These are phyloP conservation scores for Rhizophlyctis rosea DNA, from an alignment of 192 early-diverging fungal genomes.

Conservation along the genomic window DNA sequence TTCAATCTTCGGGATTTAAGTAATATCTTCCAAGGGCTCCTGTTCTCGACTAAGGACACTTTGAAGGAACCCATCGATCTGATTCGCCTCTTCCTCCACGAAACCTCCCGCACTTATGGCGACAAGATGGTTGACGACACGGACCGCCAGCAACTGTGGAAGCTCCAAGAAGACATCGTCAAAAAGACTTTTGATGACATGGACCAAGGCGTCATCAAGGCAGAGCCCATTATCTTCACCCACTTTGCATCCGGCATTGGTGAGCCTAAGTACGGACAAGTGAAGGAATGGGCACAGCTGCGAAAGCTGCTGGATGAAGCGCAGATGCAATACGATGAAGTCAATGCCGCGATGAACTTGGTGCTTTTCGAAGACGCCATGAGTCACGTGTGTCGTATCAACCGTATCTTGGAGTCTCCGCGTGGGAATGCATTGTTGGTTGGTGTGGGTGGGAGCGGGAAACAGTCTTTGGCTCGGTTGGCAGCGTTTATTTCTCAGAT, in stretches of 20 bases:
- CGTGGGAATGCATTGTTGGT: constrained; percentile 62
- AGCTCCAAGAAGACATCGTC: constrained; percentile 54
- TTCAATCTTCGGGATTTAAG: constrained; percentile 61
- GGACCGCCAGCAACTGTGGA: constrained; percentile 45
- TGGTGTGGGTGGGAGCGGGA: constrained; percentile 63
- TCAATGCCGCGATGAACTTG: constrained; percentile 60
- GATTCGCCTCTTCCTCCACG: constrained; percentile 55
- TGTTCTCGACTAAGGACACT: constrained; percentile 60
- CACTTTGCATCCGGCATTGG: constrained; percentile 60
- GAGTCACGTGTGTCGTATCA: constrained; percentile 63
- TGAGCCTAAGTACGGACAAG: constrained; percentile 57
- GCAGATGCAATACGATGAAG: constrained; percentile 61
- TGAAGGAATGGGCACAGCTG: constrained; percentile 55
- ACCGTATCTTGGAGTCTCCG: constrained; percentile 59
- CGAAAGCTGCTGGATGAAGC: constrained; percentile 58
- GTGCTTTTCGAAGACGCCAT: constrained; percentile 68
- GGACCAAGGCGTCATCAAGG: constrained; percentile 51
- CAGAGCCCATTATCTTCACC: constrained; percentile 57
- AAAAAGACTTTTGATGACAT: constrained; percentile 64
- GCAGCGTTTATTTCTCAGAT: constrained; percentile 63
- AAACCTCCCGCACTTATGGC: constrained; percentile 55
- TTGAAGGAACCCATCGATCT: constrained; percentile 57
- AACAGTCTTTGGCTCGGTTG: constrained; percentile 57
- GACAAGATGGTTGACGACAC: constrained; percentile 59
- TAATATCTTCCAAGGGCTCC: constrained; percentile 64